Conservation (phyloP, 768 basidiomycete species). For the Royoungia palumana region DNA sequence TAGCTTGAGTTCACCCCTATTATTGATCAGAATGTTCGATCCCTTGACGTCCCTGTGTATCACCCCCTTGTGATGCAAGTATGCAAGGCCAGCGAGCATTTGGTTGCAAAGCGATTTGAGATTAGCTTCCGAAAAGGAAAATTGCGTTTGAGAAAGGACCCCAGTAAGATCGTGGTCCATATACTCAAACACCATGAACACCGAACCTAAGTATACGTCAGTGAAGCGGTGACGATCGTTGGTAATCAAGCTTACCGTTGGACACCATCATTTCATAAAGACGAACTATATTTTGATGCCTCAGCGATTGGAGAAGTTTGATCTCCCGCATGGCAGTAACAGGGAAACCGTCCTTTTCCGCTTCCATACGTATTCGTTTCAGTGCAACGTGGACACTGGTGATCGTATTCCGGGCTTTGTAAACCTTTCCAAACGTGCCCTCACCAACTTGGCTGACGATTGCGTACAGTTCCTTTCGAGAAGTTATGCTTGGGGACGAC, state of each 20-base stretch:
- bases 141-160: conserved; percentile 85
- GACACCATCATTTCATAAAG: conserved; percentile 99
- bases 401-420: conserved; percentile 86
- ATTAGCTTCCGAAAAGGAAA: conserved; percentile 80
- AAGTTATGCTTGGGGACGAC: conserved; percentile 25
- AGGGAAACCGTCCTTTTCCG: conserved; percentile 96
- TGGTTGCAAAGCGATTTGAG: conserved; percentile 94
- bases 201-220: conserved; percentile 59
- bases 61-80: conserved; percentile 93
- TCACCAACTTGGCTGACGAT: conserved; percentile 95
- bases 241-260: conserved; percentile 56
- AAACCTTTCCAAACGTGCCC: conserved; percentile 97
- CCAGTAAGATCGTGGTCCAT: conserved; percentile 99
- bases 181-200: conserved; percentile 99
- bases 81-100: conserved; percentile 92
- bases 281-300: conserved; percentile 85
- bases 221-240: neutral
- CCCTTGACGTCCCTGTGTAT: conserved; percentile 99
- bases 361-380: conserved; percentile 97
- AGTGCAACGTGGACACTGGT: conserved; percentile 81
- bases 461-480: conserved; percentile 65
- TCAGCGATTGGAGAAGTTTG: conserved; percentile 88
- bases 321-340: conserved; percentile 99
- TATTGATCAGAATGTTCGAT: conserved; percentile 93
- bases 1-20: conserved; percentile 88